Percentiles rank a stretch among this genome's conserved stretches.
These are phyloP conservation scores for Phyllosticta paracitricarpa DNA, from an alignment of 2,329 filamentous ascomycete genomes.

Conservation along the genomic window DNA sequence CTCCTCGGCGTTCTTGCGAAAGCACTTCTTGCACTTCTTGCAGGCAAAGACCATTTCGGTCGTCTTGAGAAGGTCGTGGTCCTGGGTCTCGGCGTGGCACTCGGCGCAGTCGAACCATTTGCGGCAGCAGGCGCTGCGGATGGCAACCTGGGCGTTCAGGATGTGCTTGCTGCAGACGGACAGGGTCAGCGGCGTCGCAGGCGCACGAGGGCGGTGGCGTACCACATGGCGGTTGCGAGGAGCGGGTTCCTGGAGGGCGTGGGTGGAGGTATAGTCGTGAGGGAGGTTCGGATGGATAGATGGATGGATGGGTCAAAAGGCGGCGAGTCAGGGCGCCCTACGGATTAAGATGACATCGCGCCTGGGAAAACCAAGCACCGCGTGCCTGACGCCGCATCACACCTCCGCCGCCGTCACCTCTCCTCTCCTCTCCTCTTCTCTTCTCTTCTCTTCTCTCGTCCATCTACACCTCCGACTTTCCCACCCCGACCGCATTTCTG, in stretches of 20 bases:
- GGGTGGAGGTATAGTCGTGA: background rate
- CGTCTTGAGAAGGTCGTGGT: conserved; percentile 64
- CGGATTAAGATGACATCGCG: conserved; percentile 4
- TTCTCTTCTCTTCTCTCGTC: no score
- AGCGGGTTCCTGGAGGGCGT: background rate
- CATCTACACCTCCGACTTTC: no score
- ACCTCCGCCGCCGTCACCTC: background rate
- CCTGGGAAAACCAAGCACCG: background rate
- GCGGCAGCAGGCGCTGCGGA: conserved; percentile 88
- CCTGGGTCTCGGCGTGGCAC: conserved; percentile 76
- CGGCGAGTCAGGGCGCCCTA: background rate
- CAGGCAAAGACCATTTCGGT: conserved; percentile 91
- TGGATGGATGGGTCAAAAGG: no score
- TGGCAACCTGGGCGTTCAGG: conserved; percentile 93
- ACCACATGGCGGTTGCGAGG: conserved; percentile 19
- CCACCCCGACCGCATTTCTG: background rate
- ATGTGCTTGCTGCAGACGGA: conserved; percentile 75
- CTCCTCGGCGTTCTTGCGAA: conserved; percentile 83
- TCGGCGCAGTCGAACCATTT: conserved; percentile 99
- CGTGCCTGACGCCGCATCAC: no score
- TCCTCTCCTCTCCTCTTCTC: background rate
- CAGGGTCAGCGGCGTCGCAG: conserved; percentile 1
- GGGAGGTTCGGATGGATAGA: no score
- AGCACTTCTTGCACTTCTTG: conserved; percentile 98
- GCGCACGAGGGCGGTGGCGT: conserved; percentile 7